Evolutionary conservation across 495 filamentous ascomycete genomes (phyloP).

Genomic region (Endocarpon pusillum): DNA sequence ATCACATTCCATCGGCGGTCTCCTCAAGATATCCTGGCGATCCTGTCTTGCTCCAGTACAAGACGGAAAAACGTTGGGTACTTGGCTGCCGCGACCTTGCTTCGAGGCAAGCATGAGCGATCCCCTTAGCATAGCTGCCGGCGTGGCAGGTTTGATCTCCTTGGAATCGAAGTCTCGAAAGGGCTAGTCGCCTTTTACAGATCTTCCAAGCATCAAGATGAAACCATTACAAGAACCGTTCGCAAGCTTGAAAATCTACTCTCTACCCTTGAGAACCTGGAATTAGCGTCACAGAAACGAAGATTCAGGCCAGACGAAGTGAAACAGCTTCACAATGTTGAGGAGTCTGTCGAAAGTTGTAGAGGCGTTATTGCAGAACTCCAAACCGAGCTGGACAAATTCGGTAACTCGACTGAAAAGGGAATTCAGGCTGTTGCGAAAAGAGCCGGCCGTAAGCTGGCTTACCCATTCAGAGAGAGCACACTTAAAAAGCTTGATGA

Average conservation of each 20-base stretch:
- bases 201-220: conserved; percentile 10
- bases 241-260: conserved; percentile 11
- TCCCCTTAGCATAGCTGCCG: conserved; percentile 16
- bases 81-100: too few species aligned
- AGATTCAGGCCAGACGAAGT: conserved; percentile 9
- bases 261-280: conserved; percentile 9
- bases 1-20: too few species aligned
- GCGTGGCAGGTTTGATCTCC: conserved; percentile 13
- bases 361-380: conserved; percentile 16
- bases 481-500: conserved; percentile 20
- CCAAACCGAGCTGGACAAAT: conserved; percentile 11
- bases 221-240: conserved; percentile 7
- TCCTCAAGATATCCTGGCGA: too few species aligned
- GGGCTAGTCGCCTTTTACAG: conserved; percentile 14
- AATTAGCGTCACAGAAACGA: conserved; percentile 8
- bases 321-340: conserved; percentile 11
- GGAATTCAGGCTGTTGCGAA: conserved; percentile 7
- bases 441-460: conserved; percentile 6
- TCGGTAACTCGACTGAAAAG: conserved; percentile 4
- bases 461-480: conserved; percentile 18
- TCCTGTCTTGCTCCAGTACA: too few species aligned
- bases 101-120: too few species aligned
- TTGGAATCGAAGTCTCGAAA: conserved; percentile 17
- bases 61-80: too few species aligned
- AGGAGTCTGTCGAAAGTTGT: conserved; percentile 9